These are phyloP conservation scores for Amylocarpus encephaloides DNA, from an alignment of 2,329 filamentous ascomycete genomes.

Conservation along the genomic window DNA sequence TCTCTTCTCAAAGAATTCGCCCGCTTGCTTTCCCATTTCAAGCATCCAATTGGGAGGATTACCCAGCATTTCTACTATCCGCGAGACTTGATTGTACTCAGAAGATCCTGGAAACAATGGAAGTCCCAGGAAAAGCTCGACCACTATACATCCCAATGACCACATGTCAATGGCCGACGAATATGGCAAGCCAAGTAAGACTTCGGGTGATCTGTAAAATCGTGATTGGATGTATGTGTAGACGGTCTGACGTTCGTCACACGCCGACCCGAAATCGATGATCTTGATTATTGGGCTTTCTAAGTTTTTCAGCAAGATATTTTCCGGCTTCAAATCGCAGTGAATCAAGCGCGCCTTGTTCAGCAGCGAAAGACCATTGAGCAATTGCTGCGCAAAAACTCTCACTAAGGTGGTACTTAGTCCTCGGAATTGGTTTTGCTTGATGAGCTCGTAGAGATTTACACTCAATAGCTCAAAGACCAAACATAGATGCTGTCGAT, in stretches of 20 bases:
- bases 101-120: slow-evolving; percentile 95
- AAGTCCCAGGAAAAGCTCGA: slow-evolving; percentile 91
- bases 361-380: slow-evolving; percentile 84
- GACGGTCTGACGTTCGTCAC: slow-evolving; percentile 95
- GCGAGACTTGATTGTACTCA: slow-evolving; percentile 95
- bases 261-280: slow-evolving; percentile 97
- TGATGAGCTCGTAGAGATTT: slow-evolving; percentile 97
- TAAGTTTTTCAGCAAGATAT: slow-evolving; percentile 94
- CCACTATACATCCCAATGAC: slow-evolving; percentile 96
- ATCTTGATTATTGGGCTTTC: slow-evolving; percentile 99
- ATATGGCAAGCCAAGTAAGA: slow-evolving; percentile 90
- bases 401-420: slow-evolving; percentile 94
- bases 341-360: slow-evolving; percentile 97
- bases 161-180: slow-evolving; percentile 99
- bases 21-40: slow-evolving; percentile 95
- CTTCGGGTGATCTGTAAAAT: slow-evolving; percentile 96
- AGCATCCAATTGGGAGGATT: slow-evolving; percentile 98
- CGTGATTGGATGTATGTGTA: slow-evolving; percentile 99
- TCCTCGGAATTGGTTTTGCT: slow-evolving; percentile 98
- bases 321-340: slow-evolving; percentile 96
- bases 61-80: slow-evolving; percentile 97
- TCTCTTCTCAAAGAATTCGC: slow-evolving; percentile 92
- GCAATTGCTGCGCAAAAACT: slow-evolving; percentile 92
- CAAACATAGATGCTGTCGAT: slow-evolving; percentile 90
- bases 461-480: slow-evolving; percentile 96